These are phyloP conservation scores for Zychaea mexicana DNA, from an alignment of 371 early-diverging fungal genomes.

Conservation along the genomic window DNA sequence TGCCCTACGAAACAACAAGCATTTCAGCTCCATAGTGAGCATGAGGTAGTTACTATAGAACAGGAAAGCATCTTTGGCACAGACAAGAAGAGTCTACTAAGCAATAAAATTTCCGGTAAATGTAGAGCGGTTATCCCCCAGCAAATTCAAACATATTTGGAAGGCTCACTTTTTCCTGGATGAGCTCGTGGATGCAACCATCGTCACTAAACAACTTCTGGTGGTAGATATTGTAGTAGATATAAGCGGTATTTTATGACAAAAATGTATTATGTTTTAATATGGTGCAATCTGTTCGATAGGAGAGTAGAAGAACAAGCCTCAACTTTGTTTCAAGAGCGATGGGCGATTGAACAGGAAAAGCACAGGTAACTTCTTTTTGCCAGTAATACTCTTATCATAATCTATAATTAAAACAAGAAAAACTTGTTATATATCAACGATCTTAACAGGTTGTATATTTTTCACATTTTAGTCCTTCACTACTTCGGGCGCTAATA, in stretches of 20 bases:
- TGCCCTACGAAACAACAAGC: not conserved
- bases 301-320: constrained; percentile 52
- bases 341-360: constrained; percentile 62
- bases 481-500: constrained; percentile 67
- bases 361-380: constrained; percentile 43
- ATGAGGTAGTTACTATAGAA: too few species aligned
- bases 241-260: constrained; percentile 82
- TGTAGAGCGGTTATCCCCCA: constrained; percentile 62
- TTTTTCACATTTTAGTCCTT: constrained; percentile 67
- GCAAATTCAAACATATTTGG: constrained; percentile 86
- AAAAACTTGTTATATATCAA: constrained; percentile 32
- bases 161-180: constrained; percentile 86
- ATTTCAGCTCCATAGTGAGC: constrained; percentile 18
- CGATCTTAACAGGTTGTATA: too few species aligned
- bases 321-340: not conserved
- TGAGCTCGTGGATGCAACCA: constrained; percentile 82
- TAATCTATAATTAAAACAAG: constrained; percentile 44
- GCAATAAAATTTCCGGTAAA: too few species aligned
- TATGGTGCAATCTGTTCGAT: too few species aligned
- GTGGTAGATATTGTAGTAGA: not conserved
- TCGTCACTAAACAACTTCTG: constrained; percentile 69
- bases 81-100: too few species aligned
- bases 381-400: not conserved
- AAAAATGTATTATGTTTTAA: not conserved
- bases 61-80: too few species aligned